Conservation (phyloP, 2,329 filamentous ascomycete genomes). For the Claviceps paspali region DNA sequence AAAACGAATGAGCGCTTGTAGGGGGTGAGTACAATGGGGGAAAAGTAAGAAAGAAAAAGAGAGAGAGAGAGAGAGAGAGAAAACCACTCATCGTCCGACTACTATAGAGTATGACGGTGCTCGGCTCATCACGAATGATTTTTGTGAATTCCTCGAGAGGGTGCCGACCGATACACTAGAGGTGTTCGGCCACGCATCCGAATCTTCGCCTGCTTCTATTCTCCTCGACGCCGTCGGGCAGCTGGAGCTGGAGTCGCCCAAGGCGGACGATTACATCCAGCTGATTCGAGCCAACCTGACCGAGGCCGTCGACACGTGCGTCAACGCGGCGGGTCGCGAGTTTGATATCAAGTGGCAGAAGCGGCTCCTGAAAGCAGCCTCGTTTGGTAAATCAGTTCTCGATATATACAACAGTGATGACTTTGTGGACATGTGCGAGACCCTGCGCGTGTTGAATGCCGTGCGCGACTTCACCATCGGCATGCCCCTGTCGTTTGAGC, state of each 20-base stretch:
- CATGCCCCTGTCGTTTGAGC: constrained; percentile 79
- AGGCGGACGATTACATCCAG: constrained; percentile 95
- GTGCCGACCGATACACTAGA: constrained; percentile 77
- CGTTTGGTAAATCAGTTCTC: constrained; percentile 92
- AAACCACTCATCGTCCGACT: constrained; percentile 5
- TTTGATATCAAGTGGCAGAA: constrained; percentile 90
- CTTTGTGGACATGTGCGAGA: constrained; percentile 97
- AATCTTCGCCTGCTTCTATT: constrained; percentile 81
- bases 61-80: no score
- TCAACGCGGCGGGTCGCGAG: constrained; percentile 85
- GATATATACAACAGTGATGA: constrained; percentile 97
- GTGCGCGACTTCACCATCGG: constrained; percentile 85
- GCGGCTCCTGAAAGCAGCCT: constrained; percentile 85
- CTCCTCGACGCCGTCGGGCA: constrained; percentile 84
- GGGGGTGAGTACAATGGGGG: no score
- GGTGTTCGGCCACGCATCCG: constrained; percentile 77
- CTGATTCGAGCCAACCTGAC: constrained; percentile 76
- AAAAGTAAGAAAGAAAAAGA: no score
- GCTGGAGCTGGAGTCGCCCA: constrained; percentile 84
- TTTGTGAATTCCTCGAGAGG: constrained; percentile 95
- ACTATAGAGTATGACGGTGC: constrained; percentile 70
- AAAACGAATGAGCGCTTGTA: no score
- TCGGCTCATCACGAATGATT: constrained; percentile 75
- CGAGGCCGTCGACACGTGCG: constrained; percentile 85
- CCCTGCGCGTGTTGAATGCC: constrained; percentile 79